Base-by-base conservation (phyloP, 2,329 filamentous ascomycete species). In the Aspergillus felis region DNA sequence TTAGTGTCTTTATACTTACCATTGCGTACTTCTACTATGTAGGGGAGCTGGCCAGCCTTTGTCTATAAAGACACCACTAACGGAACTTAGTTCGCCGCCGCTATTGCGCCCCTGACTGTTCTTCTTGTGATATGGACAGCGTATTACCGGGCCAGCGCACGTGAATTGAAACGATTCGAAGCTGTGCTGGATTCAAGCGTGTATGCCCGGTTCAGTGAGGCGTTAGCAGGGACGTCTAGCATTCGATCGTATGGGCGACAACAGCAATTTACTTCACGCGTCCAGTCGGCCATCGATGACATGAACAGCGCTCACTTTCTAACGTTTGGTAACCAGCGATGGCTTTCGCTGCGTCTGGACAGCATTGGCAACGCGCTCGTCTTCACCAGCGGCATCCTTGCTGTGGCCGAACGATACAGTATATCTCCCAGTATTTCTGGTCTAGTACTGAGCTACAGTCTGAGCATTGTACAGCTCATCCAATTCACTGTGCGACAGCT, bases 291-390 rank as follows among this genome's bases (percentile, higher is more conserved):
- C 1, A 88, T 97, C 60, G 91, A 97, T 71, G 84, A 91, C 63
- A 96, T 96, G 92, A 87, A 97, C 71, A 84, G 87, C 35, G 92
- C 92, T 0, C 97, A 96, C 76, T 97, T 90, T 72, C 82, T 97
- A 38, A 97, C 92, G 0, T 97, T 94, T 70, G 89, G 91, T 8
- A 96, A 96, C 70, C 92, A 97, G 76, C 84, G 92, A 32, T 97
- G 92, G 92, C 81, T 97, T 20, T 91, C 89, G 6, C 78, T 91
- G 4, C 86, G 92, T 3, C 81, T 97, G 5, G 92, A 97, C 70
- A 77, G 87, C 53, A 90, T 97, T 56, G 92, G 92, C 22, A 93
- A 90, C 64, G 67, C 88, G 12, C 82, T 97, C 7, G 91, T 97
- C n/a, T 92, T 96, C 69, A 88, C 87, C 0, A 90, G 88, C 1